A percentile compares a stretch with the other conserved stretches of the same genome.
phyloP scores from a whole-genome alignment of 2,329 filamentous ascomycete genomes.

The Trichoderma sp. region DNA sequence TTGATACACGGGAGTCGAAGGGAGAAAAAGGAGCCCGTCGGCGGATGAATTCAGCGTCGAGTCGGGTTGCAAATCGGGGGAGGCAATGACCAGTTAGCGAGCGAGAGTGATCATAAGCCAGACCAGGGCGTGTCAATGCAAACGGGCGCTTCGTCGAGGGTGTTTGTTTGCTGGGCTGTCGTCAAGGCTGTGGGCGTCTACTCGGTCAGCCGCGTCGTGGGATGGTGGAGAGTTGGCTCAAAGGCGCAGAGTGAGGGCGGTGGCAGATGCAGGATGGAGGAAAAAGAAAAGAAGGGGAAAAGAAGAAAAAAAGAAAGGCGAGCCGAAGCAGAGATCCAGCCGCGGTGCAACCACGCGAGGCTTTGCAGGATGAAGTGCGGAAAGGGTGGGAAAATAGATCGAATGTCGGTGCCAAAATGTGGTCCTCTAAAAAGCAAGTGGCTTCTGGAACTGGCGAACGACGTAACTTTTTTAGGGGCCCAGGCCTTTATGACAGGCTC shows the following conservation, averaged over 20 bases:
- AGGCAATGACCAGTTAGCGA: slow-evolving; percentile 17
- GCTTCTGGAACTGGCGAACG: slow-evolving; percentile 28
- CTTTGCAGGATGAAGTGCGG: slow-evolving; percentile 26
- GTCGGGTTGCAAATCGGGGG: slow-evolving; percentile 12
- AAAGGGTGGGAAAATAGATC: slow-evolving; percentile 20
- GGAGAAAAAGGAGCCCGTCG: slow-evolving; percentile 21
- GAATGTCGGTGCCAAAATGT: slow-evolving; percentile 26
- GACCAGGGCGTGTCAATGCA: slow-evolving; percentile 14
- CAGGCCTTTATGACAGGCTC: slow-evolving; percentile 30
- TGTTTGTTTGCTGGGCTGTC: slow-evolving; percentile 31
- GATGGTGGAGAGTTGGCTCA: slow-evolving; percentile 25
- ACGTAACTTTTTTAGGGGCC: slow-evolving; percentile 33
- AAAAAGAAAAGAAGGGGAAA: slow-evolving; percentile 2
- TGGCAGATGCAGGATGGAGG: slow-evolving; percentile 25
- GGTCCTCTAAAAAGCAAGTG: slow-evolving; percentile 25
- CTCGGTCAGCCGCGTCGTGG: slow-evolving; percentile 35
- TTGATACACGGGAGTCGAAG: slow-evolving; percentile 12
- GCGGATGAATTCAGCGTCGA: slow-evolving; percentile 17
- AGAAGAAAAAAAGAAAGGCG: slow-evolving; percentile 34
- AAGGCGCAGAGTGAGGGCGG: slow-evolving; percentile 12
- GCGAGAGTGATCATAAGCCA: slow-evolving; percentile 20
- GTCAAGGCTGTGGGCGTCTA: slow-evolving; percentile 38
- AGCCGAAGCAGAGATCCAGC: slow-evolving; percentile 28
- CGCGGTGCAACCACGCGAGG: slow-evolving; percentile 26
- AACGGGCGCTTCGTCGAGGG: slow-evolving; percentile 24